Base-by-base conservation (phyloP, 352 stramenopile genomes). In the Globisporangium heterothallicum region DNA sequence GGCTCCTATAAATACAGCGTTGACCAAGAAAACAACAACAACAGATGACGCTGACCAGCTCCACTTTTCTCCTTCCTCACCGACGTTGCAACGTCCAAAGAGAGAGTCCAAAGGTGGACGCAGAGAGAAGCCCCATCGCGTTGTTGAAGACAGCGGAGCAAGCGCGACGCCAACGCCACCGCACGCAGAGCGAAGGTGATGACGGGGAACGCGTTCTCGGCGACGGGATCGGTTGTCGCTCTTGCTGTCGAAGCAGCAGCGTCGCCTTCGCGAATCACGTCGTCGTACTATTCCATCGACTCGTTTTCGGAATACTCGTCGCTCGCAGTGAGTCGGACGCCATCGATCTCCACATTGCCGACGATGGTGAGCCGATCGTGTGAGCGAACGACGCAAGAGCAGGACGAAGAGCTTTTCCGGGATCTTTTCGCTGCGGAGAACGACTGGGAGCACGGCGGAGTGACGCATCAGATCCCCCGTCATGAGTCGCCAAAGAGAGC, bases 381-480 rank as follows among this genome's bases (percentile, higher is more conserved):
- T 35, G 57, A 32, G 3, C 27, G 26, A 35, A 36, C 53, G 42
- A 49, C 60, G 14, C 64, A 68, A 25, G 63, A 78, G 30, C 58
- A 76, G 40, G 74, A 88, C 13, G 75, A 88, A 59, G 75, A 88
- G 47, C 63, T 88, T 44, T 86, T 86, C 16, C 69, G 75, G 12
- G 75, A 88, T 21, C 59, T 88, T 12, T 86, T 88, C 43, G 58
- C 58, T 1, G 52, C 34, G 10, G 73, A 84, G 6, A 59, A 49
- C 6, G 70, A 78, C 18, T 44, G 51, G 18, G 61, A 70, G 8
- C 40, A 18, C 9, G 24, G 13, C 13, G 48, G 25, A 41, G n/a
- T 16, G n/a, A 13, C 21, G 0, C 32, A 19, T 12, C 35, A 18
- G 5, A 21, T 42, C 30, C 30, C 9, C 30, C 6, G n/a, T n/a